Evolutionary conservation across 306 rosid genomes (phyloP).

Genomic region (Cicer arietinum): DNA sequence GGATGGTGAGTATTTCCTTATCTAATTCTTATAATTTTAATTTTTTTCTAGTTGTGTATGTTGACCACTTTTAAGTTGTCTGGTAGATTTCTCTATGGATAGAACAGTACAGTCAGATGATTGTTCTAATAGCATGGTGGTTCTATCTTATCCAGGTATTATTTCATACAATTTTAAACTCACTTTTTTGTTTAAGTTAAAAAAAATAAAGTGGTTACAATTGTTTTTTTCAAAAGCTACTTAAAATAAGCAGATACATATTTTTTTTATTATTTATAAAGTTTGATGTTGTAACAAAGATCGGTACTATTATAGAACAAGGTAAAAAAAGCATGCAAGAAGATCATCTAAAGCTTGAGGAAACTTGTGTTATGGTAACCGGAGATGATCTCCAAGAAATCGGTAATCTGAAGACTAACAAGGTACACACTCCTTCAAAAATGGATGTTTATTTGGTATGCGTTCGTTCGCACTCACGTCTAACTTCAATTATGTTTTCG

Average conservation of each 20-base stretch:
- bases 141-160: slow-evolving; percentile 47
- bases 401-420: slow-evolving; percentile 52
- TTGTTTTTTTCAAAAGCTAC: background rate
- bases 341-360: slow-evolving; percentile 57
- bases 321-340: slow-evolving; percentile 44
- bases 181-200: background rate
- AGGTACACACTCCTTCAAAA: slow-evolving; percentile 53
- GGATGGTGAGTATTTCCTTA: slow-evolving; percentile 58
- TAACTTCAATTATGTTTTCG: slow-evolving; percentile 4
- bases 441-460: background rate
- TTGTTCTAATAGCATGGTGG: slow-evolving; percentile 43
- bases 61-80: slow-evolving; percentile 42
- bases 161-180: slow-evolving; percentile 21
- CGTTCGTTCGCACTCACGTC: background rate
- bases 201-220: background rate
- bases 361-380: slow-evolving; percentile 74
- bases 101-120: slow-evolving; percentile 38
- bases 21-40: slow-evolving; percentile 17
- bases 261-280: slow-evolving; percentile 13
- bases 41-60: slow-evolving; percentile 24
- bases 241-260: background rate
- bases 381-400: slow-evolving; percentile 54
- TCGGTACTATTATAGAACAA: slow-evolving; percentile 40
- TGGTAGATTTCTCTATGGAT: slow-evolving; percentile 42
- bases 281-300: slow-evolving; percentile 19